phyloP scores from a whole-genome alignment of 1,139 yeast species.

The Hyphopichia khmerensis region DNA sequence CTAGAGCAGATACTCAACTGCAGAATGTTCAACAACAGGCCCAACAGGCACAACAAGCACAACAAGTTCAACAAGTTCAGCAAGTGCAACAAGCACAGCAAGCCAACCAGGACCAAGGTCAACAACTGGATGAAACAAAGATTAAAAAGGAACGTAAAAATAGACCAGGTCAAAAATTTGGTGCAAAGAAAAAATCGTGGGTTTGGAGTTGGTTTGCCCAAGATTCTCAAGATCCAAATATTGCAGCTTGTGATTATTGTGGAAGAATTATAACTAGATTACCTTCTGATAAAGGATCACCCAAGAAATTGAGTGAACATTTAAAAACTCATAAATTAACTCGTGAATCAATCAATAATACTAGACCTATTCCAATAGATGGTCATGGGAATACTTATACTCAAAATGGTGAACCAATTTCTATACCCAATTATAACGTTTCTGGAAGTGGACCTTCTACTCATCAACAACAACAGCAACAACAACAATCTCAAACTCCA shows the following conservation, averaged over 20 bases:
- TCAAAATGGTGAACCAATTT: slow-evolving; percentile 25
- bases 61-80: slow-evolving; percentile 8
- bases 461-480: no score
- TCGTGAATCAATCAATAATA: slow-evolving; percentile 33
- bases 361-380: slow-evolving; percentile 37
- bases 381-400: slow-evolving; percentile 38
- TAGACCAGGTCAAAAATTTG: slow-evolving; percentile 53
- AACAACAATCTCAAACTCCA: no score
- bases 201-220: slow-evolving; percentile 64
- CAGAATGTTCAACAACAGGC: slow-evolving; percentile 2
- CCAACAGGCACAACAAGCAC: slow-evolving; percentile 19
- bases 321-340: slow-evolving; percentile 53
- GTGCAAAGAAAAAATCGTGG: slow-evolving; percentile 61
- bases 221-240: slow-evolving; percentile 45
- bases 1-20: slow-evolving; percentile 18
- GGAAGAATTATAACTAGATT: slow-evolving; percentile 48
- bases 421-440: neutral
- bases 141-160: slow-evolving; percentile 31
- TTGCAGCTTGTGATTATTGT: slow-evolving; percentile 57
- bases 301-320: slow-evolving; percentile 59
- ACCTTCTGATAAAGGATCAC: slow-evolving; percentile 57
- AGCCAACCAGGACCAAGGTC: slow-evolving; percentile 4
- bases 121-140: neutral
- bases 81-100: slow-evolving; percentile 20
- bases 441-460: neutral